Base-by-base conservation (phyloP, 2,329 filamentous ascomycete species). In the Mycosphaerella arachidis region DNA sequence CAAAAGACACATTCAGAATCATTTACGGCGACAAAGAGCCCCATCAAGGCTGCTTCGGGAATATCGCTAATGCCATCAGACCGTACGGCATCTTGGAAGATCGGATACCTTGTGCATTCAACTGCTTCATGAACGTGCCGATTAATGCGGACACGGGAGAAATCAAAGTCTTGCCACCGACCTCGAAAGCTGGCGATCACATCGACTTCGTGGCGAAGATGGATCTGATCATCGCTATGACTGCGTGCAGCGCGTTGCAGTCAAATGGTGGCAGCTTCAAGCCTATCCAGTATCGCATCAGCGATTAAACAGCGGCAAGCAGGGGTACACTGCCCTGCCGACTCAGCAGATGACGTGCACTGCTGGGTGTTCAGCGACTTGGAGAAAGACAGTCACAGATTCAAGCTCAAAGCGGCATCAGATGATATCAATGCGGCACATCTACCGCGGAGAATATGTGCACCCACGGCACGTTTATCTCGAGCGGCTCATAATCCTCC, bases 91-190 rank as follows among this genome's bases (percentile, higher is more conserved):
- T 68, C 24, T 48, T 54, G 4, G 57, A 66, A 27, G 67, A 68
- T 45, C 56, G 61, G 9, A 66, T 68, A 12, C 67, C 68, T 24
- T 65, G 60, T 35, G 64, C 68, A 2, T 68, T 70, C 59, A 69
- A 69, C 35, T 68, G 66, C 53, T 69, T 70, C 45, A 70, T 70
- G 68, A 67, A 70, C 29, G 67, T 70, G 13, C 60, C 62, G 24
- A 57, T 70, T n/a, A 65, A 68, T 60, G 62, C 63, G 3, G 40
- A 61, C 18, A 67, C 63, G 12, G 67, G 66, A 10, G 60, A 63
- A 37, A 54, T 70, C 43, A 66, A 58, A 35, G 66, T 70, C 13
- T 27, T 65, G 24, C 65, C 67, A n/a, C 67, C 67, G 10, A 62
- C 65, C 24, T 63, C 63, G 0, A 67, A 69, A 52, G 59, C 68